Base-by-base conservation (phyloP, 2,329 filamentous ascomycete species). In the Nannizziopsis barbatae region DNA sequence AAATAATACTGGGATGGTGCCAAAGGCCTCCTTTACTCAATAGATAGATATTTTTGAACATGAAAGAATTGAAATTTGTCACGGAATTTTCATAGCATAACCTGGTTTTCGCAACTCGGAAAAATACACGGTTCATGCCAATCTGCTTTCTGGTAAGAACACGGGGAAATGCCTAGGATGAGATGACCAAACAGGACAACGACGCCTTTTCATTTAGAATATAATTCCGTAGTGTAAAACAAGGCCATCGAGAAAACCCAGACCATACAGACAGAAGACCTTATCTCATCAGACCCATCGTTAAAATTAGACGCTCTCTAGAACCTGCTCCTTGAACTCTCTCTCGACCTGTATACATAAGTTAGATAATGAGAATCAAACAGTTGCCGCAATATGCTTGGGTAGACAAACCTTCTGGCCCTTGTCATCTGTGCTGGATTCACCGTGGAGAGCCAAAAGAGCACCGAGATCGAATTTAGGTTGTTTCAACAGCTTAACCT, bases 381-480 rank as follows among this genome's bases (percentile, higher is more conserved):
- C 10, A 35, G 11, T 7, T 61, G 46, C 22, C n/a, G 7, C n/a
- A 37, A 31, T 33, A n/a, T 42, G 44, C 41, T 30, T 20, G 38
- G 45, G 50, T 48, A 38, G 5, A 53, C 52, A 27, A 58, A 93
- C 86, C 86, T 95, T 96, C 75, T 95, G 86, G 65, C 92, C 92
- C 70, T 88, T 81, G 75, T 98, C 92, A 70, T 96, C 89, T 63
- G 86, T 89, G 67, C 81, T 83, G 56, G 89, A 93, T 80, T 98
- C 92, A 75, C 92, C 92, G 78, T 98, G 92, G 65, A 98, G 84
- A 72, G 84, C 84, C 73, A 98, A 84, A 62, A 98, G 81, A 63
- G 86, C 84, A 74, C 92, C 92, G 59, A 98, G 84, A 70, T 98
- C 92, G 78, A 98, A 96, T 81, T 98, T 98, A 69, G 92, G 92